Percentiles rank a stretch among this genome's conserved stretches.
phyloP scores from a whole-genome alignment of 805 yeast genomes.

The Grigorovia humatica region DNA sequence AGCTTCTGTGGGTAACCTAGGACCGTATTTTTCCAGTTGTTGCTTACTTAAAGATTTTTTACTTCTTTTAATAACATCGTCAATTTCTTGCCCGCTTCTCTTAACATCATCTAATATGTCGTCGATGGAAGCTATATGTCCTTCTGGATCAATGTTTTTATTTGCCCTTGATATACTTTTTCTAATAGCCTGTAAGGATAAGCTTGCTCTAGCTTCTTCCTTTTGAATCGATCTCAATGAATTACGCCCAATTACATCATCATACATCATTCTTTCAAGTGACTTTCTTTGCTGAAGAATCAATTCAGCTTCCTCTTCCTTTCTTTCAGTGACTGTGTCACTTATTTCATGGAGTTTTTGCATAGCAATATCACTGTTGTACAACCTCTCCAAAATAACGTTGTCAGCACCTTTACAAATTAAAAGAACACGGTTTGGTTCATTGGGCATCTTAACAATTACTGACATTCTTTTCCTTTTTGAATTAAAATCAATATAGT shows the following conservation, averaged over 20 bases:
- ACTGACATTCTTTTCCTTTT: constrained; percentile 90
- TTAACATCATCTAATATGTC: constrained; percentile 35
- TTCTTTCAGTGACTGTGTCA: constrained; percentile 48
- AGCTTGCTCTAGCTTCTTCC: constrained; percentile 18
- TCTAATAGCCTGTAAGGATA: constrained; percentile 24
- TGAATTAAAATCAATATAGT: constrained; percentile 77
- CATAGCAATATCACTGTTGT: constrained; percentile 46
- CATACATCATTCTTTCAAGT: constrained; percentile 25
- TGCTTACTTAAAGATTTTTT: constrained; percentile 49
- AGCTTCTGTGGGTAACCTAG: constrained; percentile 5
- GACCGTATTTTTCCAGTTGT: constrained; percentile 46
- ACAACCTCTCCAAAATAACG: constrained; percentile 66
- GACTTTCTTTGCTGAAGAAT: constrained; percentile 51
- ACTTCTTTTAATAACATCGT: constrained; percentile 42
- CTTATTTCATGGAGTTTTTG: constrained; percentile 57
- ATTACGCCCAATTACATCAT: constrained; percentile 19
- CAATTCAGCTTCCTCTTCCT: constrained; percentile 65
- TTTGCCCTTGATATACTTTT: constrained; percentile 19
- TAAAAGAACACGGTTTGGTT: constrained; percentile 48
- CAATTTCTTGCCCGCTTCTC: constrained; percentile 42
- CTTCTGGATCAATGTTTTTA: constrained; percentile 16
- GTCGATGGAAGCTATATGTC: constrained; percentile 37
- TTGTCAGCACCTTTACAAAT: constrained; percentile 96
- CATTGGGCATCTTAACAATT: constrained; percentile 65
- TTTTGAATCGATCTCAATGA: constrained; percentile 27